Evolutionary conservation across 371 early-diverging fungal genomes (phyloP), one percentile per base, ranked within the genome.

Genomic region (Syncephalastrum sp.): DNA sequence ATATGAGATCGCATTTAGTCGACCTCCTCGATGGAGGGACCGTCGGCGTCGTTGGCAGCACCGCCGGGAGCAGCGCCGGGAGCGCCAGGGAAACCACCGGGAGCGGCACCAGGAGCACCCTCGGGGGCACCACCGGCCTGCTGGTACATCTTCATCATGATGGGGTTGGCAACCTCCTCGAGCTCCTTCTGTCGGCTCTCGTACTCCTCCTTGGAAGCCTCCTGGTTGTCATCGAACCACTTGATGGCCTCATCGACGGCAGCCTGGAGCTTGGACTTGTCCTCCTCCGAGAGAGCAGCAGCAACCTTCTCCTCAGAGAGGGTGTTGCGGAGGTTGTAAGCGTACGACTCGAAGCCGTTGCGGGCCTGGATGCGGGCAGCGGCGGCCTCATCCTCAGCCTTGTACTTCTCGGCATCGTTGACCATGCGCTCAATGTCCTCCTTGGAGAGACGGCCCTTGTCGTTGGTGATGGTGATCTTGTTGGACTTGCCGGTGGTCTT

Each of bases 181-280:
- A 98, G 85, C 72, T 95, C 93, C 90, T 95, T 96, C 80, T 94
- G 94, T 67, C 84, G 80, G 74, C 82, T 70, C 73, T 96, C 97
- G 76, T 87, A 96, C 82, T 95, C 96, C 71, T 94, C 95, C 85
- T 94, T 95, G 70, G 88, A 81, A 33, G 92, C 96, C 82, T 94
- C 94, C 70, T 85, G 89, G 75, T 86, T 88, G 63, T 80, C 71
- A 61, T 96, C 93, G 60, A 93, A 73, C 93, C 93, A 91, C 70
- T 82, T 74, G 75, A 87, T 85, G 44, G 94, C 85, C 66, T 90
- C 84, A 66, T 88, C 71, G 57, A 93, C 83, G 65, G 94, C 87
- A 65, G 88, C 85, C 75, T 95, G 89, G 59, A 96, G 82, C 38
- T 33, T 60, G 60, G 89, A 86, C 70, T 93, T 92, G 70, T 79